Percentiles rank a stretch among this genome's conserved stretches.
phyloP scores from a whole-genome alignment of 2,329 filamentous ascomycete genomes.

The Penicillium sp. region DNA sequence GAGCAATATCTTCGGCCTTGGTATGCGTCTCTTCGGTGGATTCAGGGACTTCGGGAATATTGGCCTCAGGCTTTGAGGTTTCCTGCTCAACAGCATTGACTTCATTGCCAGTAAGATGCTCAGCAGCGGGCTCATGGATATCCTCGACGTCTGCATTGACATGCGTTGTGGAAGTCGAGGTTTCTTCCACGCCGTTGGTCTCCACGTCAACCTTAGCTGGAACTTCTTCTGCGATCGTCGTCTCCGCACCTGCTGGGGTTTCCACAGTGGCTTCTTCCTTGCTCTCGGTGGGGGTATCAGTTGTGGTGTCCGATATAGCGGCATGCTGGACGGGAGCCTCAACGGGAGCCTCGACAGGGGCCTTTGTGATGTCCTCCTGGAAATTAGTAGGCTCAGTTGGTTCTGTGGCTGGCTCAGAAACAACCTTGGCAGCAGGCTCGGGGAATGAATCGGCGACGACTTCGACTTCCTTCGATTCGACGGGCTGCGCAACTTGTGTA shows the following conservation, averaged over 20 bases:
- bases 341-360: neutral
- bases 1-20: slow-evolving; percentile 41
- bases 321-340: neutral
- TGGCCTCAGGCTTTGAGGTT: slow-evolving; percentile 3
- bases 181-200: neutral
- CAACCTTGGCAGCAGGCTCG: neutral
- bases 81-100: slow-evolving; percentile 9
- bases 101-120: neutral
- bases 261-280: neutral
- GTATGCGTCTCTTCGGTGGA: neutral
- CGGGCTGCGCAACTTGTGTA: neutral
- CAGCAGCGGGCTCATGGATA: slow-evolving; percentile 6
- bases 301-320: neutral
- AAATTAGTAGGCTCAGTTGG: slow-evolving; percentile 3
- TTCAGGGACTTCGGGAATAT: neutral
- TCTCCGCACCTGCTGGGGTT: slow-evolving; percentile 3
- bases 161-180: neutral
- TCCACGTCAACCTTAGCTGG: neutral
- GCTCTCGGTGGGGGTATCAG: neutral
- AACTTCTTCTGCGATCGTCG: neutral
- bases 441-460: neutral
- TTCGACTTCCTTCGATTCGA: neutral
- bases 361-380: neutral
- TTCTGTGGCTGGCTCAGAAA: neutral
- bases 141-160: slow-evolving; percentile 15